These are phyloP conservation scores for Phytophthora syringae DNA, from an alignment of 352 stramenopile genomes.

Conservation along the genomic window DNA sequence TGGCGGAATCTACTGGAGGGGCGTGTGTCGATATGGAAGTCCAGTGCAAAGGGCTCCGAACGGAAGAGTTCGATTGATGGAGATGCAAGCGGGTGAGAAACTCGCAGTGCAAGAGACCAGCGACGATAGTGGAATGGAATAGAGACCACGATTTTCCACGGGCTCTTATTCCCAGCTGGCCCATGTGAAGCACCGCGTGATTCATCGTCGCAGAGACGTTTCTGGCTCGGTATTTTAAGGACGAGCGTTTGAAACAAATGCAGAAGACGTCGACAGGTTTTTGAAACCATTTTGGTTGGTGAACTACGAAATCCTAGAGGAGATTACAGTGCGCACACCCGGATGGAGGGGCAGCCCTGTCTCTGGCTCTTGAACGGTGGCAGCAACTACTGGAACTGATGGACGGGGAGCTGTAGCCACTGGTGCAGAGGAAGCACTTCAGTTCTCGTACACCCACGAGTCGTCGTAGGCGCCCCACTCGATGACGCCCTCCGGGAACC, in stretches of 20 bases:
- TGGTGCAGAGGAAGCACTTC: slow-evolving; percentile 22
- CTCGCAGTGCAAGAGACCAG: slow-evolving; percentile 1
- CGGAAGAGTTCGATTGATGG: slow-evolving; percentile 3
- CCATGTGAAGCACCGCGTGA: slow-evolving; percentile 10
- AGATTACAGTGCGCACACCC: slow-evolving; percentile 25
- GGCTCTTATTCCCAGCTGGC: slow-evolving; percentile 21
- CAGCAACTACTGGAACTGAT: background rate
- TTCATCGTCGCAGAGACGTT: slow-evolving; percentile 22
- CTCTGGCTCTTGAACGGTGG: slow-evolving; percentile 5
- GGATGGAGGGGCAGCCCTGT: slow-evolving; percentile 11
- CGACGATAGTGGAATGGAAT: slow-evolving; percentile 10
- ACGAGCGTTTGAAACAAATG: slow-evolving; percentile 6
- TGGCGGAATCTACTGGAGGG: background rate
- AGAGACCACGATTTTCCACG: slow-evolving; percentile 17
- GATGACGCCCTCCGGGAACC: slow-evolving; percentile 96
- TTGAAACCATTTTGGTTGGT: background rate
- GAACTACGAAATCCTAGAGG: slow-evolving; percentile 9
- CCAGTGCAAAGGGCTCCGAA: no score
- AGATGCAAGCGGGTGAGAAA: slow-evolving; percentile 2
- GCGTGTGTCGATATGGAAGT: slow-evolving; percentile 32
- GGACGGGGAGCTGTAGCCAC: background rate
- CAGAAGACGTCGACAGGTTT: slow-evolving; percentile 4
- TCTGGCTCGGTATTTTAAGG: slow-evolving; percentile 8
- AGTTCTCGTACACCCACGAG: slow-evolving; percentile 97
- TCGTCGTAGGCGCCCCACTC: slow-evolving; percentile 92